Conservation (phyloP, 352 stramenopile species). For the Phytophthora syringae region DNA sequence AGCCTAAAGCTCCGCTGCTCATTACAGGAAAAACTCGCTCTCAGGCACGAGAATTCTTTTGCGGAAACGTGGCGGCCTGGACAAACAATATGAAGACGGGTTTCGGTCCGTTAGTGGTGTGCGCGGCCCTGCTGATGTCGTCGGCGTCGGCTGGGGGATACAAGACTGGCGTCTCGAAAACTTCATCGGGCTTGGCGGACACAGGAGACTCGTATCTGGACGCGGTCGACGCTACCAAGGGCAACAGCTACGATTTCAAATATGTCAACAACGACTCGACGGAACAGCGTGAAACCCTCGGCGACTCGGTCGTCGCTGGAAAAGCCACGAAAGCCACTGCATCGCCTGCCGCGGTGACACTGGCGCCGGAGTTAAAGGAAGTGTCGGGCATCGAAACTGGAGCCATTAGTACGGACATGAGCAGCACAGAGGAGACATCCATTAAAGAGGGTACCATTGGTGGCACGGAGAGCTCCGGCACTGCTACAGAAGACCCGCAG, state of each 20-base stretch:
- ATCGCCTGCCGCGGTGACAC: constrained; percentile 11
- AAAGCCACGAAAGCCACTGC: constrained; percentile 18
- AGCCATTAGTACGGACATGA: constrained; percentile 6
- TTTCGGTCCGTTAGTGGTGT: constrained; percentile 21
- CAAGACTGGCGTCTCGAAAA: constrained; percentile 10
- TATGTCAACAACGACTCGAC: constrained; percentile 24
- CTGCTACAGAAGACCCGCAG: background rate
- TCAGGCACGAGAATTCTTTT: constrained; percentile 10
- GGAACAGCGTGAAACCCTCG: constrained; percentile 16
- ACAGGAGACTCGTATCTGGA: constrained; percentile 22
- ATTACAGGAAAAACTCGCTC: constrained; percentile 38
- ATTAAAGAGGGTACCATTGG: constrained; percentile 13
- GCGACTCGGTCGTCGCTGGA: constrained; percentile 24
- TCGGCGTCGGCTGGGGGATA: constrained; percentile 16
- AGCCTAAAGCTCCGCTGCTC: constrained; percentile 22
- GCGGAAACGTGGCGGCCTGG: background rate
- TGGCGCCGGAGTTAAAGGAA: constrained; percentile 19
- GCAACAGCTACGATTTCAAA: constrained; percentile 26
- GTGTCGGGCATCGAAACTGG: constrained; percentile 16
- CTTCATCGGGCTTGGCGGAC: constrained; percentile 6
- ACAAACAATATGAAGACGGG: constrained; percentile 21
- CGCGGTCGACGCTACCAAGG: constrained; percentile 2
- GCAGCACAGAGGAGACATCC: background rate
- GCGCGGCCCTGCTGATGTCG: constrained; percentile 20
- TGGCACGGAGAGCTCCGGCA: background rate